Evolutionary conservation across 257 asterid species (phyloP).

Genomic region (Agastache rugosa): DNA sequence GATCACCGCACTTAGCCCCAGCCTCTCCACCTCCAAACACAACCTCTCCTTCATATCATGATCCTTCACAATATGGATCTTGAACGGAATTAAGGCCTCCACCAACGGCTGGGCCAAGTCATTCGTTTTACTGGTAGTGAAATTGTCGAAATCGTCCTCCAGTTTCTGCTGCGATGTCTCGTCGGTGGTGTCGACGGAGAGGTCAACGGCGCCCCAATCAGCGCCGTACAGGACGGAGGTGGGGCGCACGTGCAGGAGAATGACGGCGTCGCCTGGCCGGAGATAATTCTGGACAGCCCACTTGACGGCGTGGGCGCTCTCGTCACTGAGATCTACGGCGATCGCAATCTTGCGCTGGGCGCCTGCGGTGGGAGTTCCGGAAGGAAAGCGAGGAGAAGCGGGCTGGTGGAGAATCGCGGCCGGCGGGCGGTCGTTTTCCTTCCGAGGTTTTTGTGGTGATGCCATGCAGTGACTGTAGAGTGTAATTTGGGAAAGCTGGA

Average conservation of each 20-base stretch:
- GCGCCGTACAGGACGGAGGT: slow-evolving; percentile 68
- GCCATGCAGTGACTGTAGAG: slow-evolving; percentile 47
- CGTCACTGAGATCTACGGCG: slow-evolving; percentile 82
- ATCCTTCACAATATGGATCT: slow-evolving; percentile 81
- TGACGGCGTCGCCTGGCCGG: slow-evolving; percentile 79
- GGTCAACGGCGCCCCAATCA: slow-evolving; percentile 72
- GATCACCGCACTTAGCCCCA: slow-evolving; percentile 73
- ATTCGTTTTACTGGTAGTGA: slow-evolving; percentile 64
- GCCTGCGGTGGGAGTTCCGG: slow-evolving; percentile 58
- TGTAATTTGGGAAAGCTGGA: slow-evolving; percentile 12
- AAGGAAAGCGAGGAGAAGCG: slow-evolving; percentile 65
- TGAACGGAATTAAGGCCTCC: slow-evolving; percentile 67
- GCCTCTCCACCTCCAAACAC: slow-evolving; percentile 87
- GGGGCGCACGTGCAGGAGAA: slow-evolving; percentile 75
- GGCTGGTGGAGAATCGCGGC: slow-evolving; percentile 68
- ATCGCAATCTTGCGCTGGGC: slow-evolving; percentile 68
- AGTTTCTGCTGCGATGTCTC: slow-evolving; percentile 68
- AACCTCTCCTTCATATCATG: slow-evolving; percentile 89
- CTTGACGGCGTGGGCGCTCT: slow-evolving; percentile 72
- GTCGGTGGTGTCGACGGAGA: slow-evolving; percentile 48
- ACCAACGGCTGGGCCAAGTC: slow-evolving; percentile 74
- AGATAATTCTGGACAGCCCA: slow-evolving; percentile 82
- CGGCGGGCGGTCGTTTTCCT: slow-evolving; percentile 47
- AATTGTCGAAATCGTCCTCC: slow-evolving; percentile 70
- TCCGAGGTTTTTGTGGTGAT: slow-evolving; percentile 50